Evolutionary conservation across 75 land plant genomes (phyloP).

Genomic region (Pinus tabuliformis): DNA sequence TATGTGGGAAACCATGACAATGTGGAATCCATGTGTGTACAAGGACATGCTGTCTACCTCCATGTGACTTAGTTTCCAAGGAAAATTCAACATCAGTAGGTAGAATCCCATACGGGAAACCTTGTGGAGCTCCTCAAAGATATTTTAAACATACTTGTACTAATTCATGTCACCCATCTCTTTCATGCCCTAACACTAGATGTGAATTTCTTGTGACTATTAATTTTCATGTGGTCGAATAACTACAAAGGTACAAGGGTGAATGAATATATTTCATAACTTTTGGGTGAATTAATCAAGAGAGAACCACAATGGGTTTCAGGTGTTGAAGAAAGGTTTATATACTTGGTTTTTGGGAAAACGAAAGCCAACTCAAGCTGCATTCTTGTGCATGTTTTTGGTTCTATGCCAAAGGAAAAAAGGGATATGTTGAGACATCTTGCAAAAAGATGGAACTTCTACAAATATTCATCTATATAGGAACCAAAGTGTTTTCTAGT

Average conservation of each 20-base stretch:
- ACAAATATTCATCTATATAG: conserved; percentile 71
- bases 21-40: conserved; percentile 97
- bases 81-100: conserved; percentile 7
- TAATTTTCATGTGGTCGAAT: conserved; percentile 80
- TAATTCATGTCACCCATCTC: conserved; percentile 76
- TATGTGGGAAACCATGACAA: conserved; percentile 87
- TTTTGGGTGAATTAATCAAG: conserved; percentile 56
- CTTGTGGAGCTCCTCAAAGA: conserved; percentile 93
- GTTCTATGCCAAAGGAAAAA: conserved; percentile 72
- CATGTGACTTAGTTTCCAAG: conserved; percentile 53
- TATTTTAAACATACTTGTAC: conserved; percentile 91
- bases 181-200: conserved; percentile 79
- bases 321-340: conserved; percentile 89
- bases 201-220: conserved; percentile 81
- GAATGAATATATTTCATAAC: conserved; percentile 62
- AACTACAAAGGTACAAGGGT: conserved; percentile 60
- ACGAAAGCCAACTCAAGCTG: conserved; percentile 27
- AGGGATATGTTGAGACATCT: conserved; percentile 80
- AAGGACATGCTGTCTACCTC: conserved; percentile 76
- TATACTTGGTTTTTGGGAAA: conserved; percentile 79
- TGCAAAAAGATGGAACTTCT: conserved; percentile 91
- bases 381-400: conserved; percentile 79
- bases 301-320: conserved; percentile 93
- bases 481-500: conserved; percentile 86
- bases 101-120: conserved; percentile 74